Evolutionary conservation across 495 filamentous ascomycete species (phyloP), one percentile per base, ranked within the genome.

Genomic region (Amniculicola lignicola): DNA sequence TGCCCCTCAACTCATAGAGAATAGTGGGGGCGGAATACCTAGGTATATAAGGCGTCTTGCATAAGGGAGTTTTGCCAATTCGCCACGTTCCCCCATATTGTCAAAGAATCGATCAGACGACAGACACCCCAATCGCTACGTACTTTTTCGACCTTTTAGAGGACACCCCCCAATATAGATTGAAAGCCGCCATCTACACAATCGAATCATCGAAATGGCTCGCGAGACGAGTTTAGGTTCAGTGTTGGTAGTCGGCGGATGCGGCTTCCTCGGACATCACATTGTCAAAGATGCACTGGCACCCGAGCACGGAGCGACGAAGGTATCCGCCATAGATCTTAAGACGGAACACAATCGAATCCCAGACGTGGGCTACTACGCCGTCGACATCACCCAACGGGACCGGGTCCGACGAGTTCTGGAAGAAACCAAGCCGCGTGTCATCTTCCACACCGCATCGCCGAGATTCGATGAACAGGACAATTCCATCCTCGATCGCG

Each of bases 381-480:
- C 10, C 1, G 49, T 15, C 6, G 37, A 38, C 41, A 54, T 60
- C 15, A 40, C 39, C 11, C 33, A 18, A 2, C 1, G 23, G 5
- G 14, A 48, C 15, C 28, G 39, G n/a, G 50, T 55, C 39, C 9
- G 9, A 2, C 4, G 2, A 18, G 42, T 46, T 2, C n/a, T 61
- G 1, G 3, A 47, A 7, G n/a, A 9, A 16, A 33, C 33, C 3
- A 28, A 40, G 25, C 57, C 57, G 2, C 3, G 12, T 2, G 57
- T 61, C 23, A 18, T 61, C 4, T 41, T 55, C 16, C 57, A 61
- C 36, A 61, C 41, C 3, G 51, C 28, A 16, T 54, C 57, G 5
- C 51, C 57, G 23, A 3, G 27, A 1, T 22, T 24, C 5, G 15
- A 55, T 1, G 38, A 4, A 14, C 5, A 11, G 16, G 6, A 37